phyloP scores from a whole-genome alignment of 1,284 basidiomycete species.

The Heimioporus retisporus region DNA sequence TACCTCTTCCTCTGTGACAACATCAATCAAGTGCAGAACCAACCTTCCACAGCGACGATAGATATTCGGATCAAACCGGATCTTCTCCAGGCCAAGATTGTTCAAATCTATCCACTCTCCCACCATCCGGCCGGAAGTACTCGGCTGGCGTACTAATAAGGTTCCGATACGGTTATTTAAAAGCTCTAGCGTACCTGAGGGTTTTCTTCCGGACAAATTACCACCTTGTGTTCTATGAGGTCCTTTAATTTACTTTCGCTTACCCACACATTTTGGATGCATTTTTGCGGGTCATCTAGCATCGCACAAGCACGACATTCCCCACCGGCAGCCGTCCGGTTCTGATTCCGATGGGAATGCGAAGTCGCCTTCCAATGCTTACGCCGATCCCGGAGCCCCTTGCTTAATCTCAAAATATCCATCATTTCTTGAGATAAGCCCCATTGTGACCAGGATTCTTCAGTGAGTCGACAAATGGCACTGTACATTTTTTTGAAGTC shows the following conservation, averaged over 20 bases:
- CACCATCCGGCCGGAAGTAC: too few species aligned
- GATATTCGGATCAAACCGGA: neutral
- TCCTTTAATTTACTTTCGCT: neutral
- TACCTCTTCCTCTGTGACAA: neutral
- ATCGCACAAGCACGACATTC: neutral
- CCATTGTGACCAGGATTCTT: neutral
- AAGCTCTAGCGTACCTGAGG: too few species aligned
- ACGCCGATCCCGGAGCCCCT: neutral
- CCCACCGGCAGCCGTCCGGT: neutral
- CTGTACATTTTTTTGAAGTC: constrained; percentile 6
- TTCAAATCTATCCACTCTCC: neutral
- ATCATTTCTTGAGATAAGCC: neutral
- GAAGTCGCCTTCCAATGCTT: neutral
- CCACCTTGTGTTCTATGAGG: too few species aligned
- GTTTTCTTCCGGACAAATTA: too few species aligned
- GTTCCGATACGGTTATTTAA: too few species aligned
- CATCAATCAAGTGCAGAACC: neutral
- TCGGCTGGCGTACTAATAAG: too few species aligned
- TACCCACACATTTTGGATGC: neutral
- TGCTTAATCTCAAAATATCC: constrained; percentile 5
- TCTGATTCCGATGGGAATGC: neutral
- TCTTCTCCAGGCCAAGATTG: too few species aligned
- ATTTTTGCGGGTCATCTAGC: neutral
- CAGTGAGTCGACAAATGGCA: neutral
- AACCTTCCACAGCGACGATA: neutral